A percentile compares a stretch with the other conserved stretches of the same genome.
These are phyloP conservation scores for Endogone sp. DNA, from an alignment of 192 early-diverging fungal genomes.

Conservation along the genomic window DNA sequence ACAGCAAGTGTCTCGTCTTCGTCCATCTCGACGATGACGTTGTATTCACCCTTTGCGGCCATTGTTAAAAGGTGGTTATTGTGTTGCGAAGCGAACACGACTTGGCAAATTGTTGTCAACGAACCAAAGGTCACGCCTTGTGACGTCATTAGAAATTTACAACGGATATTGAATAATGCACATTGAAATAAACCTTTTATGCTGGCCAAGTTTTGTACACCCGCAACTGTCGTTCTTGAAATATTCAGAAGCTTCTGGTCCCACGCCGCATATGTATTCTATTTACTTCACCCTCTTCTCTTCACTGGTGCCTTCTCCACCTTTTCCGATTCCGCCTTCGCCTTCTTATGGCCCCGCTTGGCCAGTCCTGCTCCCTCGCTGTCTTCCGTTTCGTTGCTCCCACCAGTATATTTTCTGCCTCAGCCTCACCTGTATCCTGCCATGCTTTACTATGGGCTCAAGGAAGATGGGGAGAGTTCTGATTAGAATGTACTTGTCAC, in stretches of 20 bases:
- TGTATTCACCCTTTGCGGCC: slow-evolving; percentile 37
- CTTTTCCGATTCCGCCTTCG: slow-evolving; percentile 1
- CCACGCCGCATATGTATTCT: too few species aligned
- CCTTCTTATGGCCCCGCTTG: not conserved
- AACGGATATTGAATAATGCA: too few species aligned
- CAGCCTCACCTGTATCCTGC: not conserved
- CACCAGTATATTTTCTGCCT: not conserved
- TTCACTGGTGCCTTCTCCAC: slow-evolving; percentile 1
- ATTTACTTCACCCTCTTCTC: not conserved
- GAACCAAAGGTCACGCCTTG: too few species aligned
- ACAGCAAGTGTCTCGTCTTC: slow-evolving; percentile 25
- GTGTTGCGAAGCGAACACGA: too few species aligned
- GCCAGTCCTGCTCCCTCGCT: not conserved
- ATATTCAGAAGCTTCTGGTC: too few species aligned
- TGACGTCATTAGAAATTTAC: too few species aligned
- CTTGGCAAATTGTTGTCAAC: too few species aligned
- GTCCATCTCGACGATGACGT: slow-evolving; percentile 45
- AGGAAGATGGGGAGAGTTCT: too few species aligned
- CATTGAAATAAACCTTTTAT: too few species aligned
- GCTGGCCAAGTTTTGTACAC: too few species aligned
- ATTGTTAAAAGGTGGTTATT: slow-evolving; percentile 13
- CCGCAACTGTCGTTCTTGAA: too few species aligned
- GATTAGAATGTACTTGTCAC: too few species aligned
- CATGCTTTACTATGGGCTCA: not conserved
- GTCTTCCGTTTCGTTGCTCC: not conserved